Conservation (phyloP, 805 yeast species). For the Wickerhamomyces bovis region DNA sequence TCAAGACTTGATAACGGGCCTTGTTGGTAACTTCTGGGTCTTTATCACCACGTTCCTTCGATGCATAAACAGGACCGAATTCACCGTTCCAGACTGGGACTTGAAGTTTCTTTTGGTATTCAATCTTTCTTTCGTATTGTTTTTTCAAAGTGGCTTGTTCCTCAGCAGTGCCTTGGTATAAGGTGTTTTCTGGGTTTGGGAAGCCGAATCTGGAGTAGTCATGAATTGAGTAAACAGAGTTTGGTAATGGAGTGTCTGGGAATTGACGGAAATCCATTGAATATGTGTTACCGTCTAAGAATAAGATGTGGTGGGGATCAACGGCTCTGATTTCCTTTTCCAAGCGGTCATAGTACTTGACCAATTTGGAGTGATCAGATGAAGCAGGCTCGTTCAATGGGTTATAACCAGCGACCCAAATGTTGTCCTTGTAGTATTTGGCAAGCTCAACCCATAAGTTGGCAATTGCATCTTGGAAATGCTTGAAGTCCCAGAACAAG, state of each 20-base stretch:
- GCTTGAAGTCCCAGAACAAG: slow-evolving; percentile 43
- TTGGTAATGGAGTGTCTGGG: slow-evolving; percentile 33
- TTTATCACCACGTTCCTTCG: slow-evolving; percentile 35
- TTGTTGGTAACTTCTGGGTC: slow-evolving; percentile 32
- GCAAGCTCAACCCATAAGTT: slow-evolving; percentile 43
- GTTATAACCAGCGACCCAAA: slow-evolving; percentile 48
- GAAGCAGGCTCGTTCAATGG: slow-evolving; percentile 50
- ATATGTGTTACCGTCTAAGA: slow-evolving; percentile 45
- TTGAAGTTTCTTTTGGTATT: slow-evolving; percentile 32
- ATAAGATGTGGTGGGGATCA: slow-evolving; percentile 44
- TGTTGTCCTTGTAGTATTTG: slow-evolving; percentile 37
- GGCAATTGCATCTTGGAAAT: slow-evolving; percentile 40
- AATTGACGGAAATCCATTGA: slow-evolving; percentile 46
- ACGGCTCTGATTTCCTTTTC: slow-evolving; percentile 36
- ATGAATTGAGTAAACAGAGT: slow-evolving; percentile 44
- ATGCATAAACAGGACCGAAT: slow-evolving; percentile 47
- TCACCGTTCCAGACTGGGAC: slow-evolving; percentile 53
- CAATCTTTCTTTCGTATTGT: slow-evolving; percentile 40
- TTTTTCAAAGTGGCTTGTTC: slow-evolving; percentile 30
- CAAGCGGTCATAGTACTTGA: slow-evolving; percentile 32
- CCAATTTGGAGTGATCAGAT: slow-evolving; percentile 35
- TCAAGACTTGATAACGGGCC: slow-evolving; percentile 36
- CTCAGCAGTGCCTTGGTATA: slow-evolving; percentile 31
- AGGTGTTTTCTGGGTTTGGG: slow-evolving; percentile 31
- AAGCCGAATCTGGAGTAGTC: slow-evolving; percentile 42